Conservation (phyloP, 495 filamentous ascomycete species). For the Penicillium desertorum region DNA sequence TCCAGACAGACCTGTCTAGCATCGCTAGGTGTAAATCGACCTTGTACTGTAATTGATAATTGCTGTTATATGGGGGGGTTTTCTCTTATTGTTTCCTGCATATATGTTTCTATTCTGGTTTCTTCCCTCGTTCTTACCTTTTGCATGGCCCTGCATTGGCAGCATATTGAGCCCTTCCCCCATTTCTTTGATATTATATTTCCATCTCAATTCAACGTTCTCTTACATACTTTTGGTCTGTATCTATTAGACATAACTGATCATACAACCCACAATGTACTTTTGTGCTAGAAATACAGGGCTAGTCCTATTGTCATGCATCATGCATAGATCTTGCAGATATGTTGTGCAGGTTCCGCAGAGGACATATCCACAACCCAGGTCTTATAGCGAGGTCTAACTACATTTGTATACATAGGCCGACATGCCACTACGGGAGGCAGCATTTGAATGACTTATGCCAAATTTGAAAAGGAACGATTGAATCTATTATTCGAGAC, state of each 20-base stretch:
- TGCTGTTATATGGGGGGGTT: constrained; percentile 8
- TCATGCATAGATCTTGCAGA: constrained; percentile 10
- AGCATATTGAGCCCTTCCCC: constrained; percentile 16
- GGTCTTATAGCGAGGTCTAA: not conserved
- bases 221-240: constrained; percentile 8
- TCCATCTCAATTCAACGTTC: not conserved
- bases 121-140: constrained; percentile 7
- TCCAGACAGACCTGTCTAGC: constrained; percentile 9
- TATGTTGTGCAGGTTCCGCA: constrained; percentile 14
- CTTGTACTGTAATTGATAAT: constrained; percentile 17
- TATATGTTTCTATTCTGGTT: constrained; percentile 12
- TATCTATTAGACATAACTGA: constrained; percentile 7
- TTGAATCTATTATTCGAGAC: constrained; percentile 19
- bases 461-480: constrained; percentile 1
- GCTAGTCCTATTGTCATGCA: not conserved
- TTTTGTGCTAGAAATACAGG: not conserved
- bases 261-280: not conserved
- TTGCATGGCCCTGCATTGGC: constrained; percentile 16
- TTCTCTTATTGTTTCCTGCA: constrained; percentile 13
- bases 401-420: not conserved
- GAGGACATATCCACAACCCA: not conserved
- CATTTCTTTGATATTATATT: not conserved
- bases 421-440: not conserved
- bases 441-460: not conserved
- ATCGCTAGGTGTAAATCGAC: not conserved